Conservation (phyloP, 1,139 yeast species). For the Geotrichum aggregatum region DNA sequence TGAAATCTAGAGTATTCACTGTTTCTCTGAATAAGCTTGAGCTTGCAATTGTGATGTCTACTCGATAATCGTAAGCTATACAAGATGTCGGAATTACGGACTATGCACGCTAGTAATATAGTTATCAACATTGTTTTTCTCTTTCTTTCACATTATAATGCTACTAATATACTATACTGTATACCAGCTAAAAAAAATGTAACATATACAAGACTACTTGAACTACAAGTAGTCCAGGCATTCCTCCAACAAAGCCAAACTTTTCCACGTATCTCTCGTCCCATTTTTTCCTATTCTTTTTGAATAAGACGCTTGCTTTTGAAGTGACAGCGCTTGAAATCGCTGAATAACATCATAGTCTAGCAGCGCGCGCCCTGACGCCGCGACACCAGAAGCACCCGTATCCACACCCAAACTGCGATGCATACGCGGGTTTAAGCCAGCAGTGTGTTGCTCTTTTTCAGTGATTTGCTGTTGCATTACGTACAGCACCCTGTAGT, state of each 20-base stretch:
- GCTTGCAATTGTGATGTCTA: no score
- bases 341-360: conserved; percentile 31
- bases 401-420: conserved; percentile 27
- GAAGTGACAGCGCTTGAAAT: conserved; percentile 28
- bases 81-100: no score
- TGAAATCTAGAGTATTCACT: no score
- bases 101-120: no score
- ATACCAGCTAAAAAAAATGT: not conserved
- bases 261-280: conserved; percentile 30
- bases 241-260: conserved; percentile 26
- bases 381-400: conserved; percentile 17
- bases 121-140: no score
- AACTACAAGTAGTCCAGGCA: conserved; percentile 3
- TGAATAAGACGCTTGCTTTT: conserved; percentile 32
- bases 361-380: conserved; percentile 26
- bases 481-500: conserved; percentile 76
- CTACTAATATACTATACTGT: not conserved
- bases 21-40: no score
- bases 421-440: conserved; percentile 63
- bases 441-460: conserved; percentile 66
- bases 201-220: not conserved
- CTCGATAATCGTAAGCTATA: no score
- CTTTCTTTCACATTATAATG: not conserved
- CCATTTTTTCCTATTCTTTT: conserved; percentile 38
- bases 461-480: conserved; percentile 85